Evolutionary conservation across 352 stramenopile genomes (phyloP).

Genomic region (Lagenidium giganteum): DNA sequence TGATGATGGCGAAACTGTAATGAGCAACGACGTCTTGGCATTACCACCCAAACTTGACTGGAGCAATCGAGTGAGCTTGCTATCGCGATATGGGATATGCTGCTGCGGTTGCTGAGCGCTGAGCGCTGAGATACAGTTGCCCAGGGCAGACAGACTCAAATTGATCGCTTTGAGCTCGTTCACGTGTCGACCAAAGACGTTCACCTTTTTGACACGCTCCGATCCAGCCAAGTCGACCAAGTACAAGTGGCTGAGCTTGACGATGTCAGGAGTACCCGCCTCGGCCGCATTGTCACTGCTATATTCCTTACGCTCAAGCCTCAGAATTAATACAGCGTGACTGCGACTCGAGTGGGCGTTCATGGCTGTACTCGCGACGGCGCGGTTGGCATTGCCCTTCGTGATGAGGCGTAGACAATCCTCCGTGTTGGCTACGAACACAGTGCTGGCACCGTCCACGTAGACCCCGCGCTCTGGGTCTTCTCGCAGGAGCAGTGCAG

Average conservation of each 20-base stretch:
- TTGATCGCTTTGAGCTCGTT: constrained; percentile 66
- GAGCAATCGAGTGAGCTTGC: constrained; percentile 64
- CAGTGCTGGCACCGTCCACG: constrained; percentile 38
- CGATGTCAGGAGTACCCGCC: no score
- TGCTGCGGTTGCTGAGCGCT: constrained; percentile 39
- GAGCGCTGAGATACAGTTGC: constrained; percentile 66
- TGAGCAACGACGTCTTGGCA: constrained; percentile 61
- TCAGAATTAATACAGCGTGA: constrained; percentile 80
- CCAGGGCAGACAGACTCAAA: constrained; percentile 53
- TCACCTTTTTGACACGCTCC: constrained; percentile 58
- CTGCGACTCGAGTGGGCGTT: constrained; percentile 81
- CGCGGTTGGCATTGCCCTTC: constrained; percentile 54
- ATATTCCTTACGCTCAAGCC: constrained; percentile 68
- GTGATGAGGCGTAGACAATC: constrained; percentile 36
- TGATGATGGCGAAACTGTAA: constrained; percentile 43
- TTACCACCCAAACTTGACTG: constrained; percentile 71
- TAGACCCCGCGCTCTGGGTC: constrained; percentile 49
- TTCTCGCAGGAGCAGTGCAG: constrained; percentile 46
- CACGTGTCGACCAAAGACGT: constrained; percentile 40
- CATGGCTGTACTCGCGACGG: constrained; percentile 75
- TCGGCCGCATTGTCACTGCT: no score
- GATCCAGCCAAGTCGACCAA: constrained; percentile 61
- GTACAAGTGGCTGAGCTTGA: constrained; percentile 51
- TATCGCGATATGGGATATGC: constrained; percentile 70
- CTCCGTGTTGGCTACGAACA: constrained; percentile 26